These are phyloP conservation scores for Metarhizium robertsii DNA, from an alignment of 2,329 filamentous ascomycete genomes.

Conservation along the genomic window DNA sequence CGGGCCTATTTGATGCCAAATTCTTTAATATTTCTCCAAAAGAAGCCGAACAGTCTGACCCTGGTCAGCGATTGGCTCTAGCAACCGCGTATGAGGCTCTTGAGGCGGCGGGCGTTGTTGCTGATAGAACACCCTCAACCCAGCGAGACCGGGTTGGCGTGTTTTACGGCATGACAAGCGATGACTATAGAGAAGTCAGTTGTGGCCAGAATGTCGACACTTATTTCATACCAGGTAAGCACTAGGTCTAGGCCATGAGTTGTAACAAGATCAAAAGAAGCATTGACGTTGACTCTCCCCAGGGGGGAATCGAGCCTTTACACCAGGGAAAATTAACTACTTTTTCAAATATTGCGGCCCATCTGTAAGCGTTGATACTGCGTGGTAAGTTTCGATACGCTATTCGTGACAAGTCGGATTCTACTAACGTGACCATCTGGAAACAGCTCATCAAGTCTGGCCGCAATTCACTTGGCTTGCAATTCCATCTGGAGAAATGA, in stretches of 20 bases:
- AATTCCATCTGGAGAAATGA: constrained; percentile 24
- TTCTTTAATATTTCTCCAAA: constrained; percentile 67
- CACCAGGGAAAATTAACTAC: constrained; percentile 2
- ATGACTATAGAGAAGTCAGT: constrained; percentile 4
- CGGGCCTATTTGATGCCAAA: constrained; percentile 53
- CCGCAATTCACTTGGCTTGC: neutral
- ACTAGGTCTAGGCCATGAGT: neutral
- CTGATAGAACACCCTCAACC: neutral
- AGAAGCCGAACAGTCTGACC: constrained; percentile 52
- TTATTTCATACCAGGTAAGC: constrained; percentile 31
- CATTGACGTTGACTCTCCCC: neutral
- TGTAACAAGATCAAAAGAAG: neutral
- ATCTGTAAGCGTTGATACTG: neutral
- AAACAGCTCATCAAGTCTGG: constrained; percentile 1
- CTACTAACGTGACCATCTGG: neutral
- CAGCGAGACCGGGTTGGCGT: neutral
- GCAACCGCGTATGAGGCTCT: neutral
- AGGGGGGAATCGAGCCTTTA: constrained; percentile 4
- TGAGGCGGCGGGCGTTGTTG: neutral
- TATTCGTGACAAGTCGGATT: neutral
- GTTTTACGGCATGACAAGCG: constrained; percentile 1
- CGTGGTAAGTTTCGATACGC: neutral
- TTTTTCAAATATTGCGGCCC: neutral
- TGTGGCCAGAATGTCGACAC: constrained; percentile 2
- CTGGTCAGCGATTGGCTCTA: constrained; percentile 15